phyloP scores from a whole-genome alignment of 495 filamentous ascomycete species.

The Tetracladium setigerum region DNA sequence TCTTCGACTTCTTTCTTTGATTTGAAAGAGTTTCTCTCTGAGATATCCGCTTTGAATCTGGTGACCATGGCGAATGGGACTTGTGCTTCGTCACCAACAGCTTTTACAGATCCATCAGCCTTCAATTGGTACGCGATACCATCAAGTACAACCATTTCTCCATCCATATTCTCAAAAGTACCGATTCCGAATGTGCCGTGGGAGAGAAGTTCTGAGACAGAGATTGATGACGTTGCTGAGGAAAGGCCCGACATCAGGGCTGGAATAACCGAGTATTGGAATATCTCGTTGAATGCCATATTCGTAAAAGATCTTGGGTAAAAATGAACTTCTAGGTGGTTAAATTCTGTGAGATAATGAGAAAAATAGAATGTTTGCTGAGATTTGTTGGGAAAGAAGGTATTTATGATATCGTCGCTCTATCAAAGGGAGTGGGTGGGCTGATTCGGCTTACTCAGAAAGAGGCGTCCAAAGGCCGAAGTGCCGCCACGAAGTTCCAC shows the following conservation, averaged over 20 bases:
- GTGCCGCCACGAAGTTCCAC: no score
- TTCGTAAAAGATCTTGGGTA: neutral
- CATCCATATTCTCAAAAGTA: constrained; percentile 39
- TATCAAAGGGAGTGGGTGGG: no score
- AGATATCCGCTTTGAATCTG: constrained; percentile 25
- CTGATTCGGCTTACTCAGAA: no score
- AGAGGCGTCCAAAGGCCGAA: no score
- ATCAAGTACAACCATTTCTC: constrained; percentile 46
- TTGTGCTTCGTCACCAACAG: constrained; percentile 22
- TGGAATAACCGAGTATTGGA: constrained; percentile 42
- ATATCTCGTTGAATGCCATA: constrained; percentile 36
- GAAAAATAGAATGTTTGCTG: no score
- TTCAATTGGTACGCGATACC: constrained; percentile 39
- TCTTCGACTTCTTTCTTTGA: constrained; percentile 30
- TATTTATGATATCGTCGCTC: no score
- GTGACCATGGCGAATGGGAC: constrained; percentile 39
- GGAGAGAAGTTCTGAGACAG: constrained; percentile 26
- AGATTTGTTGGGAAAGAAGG: no score
- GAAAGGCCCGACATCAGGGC: constrained; percentile 46
- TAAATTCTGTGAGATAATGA: no score
- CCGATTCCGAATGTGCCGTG: constrained; percentile 46
- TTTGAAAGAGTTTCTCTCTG: constrained; percentile 13
- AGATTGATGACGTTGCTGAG: constrained; percentile 25
- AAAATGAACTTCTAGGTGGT: neutral
- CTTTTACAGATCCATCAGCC: constrained; percentile 27